phyloP scores from a whole-genome alignment of 2,329 filamentous ascomycete species.

The Neurospora sp. region DNA sequence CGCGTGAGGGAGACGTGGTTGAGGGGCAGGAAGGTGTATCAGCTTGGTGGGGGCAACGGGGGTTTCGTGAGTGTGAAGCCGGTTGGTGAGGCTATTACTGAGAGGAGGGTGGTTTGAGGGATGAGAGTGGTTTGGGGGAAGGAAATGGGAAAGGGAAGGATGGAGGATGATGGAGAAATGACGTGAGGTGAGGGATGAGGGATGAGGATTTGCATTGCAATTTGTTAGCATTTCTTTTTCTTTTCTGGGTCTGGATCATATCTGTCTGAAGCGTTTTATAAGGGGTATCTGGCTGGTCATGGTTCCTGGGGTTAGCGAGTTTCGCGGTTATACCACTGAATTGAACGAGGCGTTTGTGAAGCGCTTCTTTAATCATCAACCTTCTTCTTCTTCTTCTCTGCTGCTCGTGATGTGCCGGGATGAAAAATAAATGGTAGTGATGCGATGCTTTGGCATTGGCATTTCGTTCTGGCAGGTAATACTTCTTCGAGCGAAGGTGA shows the following conservation, averaged over 20 bases:
- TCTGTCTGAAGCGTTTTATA: not conserved
- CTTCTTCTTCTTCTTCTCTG: not conserved
- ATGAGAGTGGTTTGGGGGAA: not conserved
- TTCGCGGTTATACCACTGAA: not conserved
- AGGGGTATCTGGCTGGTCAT: not conserved
- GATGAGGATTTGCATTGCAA: not conserved
- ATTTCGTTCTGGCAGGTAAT: too few species aligned
- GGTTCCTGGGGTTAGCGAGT: not conserved
- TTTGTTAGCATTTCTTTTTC: not conserved
- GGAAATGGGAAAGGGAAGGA: not conserved
- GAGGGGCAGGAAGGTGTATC: slow-evolving; percentile 65
- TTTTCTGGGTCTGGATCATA: not conserved
- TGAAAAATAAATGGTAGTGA: not conserved
- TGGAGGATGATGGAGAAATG: not conserved
- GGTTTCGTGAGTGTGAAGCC: slow-evolving; percentile 42
- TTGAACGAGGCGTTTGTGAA: not conserved
- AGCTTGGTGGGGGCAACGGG: slow-evolving; percentile 42
- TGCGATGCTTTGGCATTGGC: not conserved
- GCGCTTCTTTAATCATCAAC: not conserved
- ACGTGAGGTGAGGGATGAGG: not conserved
- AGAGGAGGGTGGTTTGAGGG: slow-evolving; percentile 38
- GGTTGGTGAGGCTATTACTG: slow-evolving; percentile 45
- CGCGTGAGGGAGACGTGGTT: slow-evolving; percentile 81
- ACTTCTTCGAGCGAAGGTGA: too few species aligned
- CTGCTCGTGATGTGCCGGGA: not conserved